Evolutionary conservation across 768 basidiomycete species (phyloP), one percentile per base, ranked within the genome.

Genomic region (Agrocybe pediades): DNA sequence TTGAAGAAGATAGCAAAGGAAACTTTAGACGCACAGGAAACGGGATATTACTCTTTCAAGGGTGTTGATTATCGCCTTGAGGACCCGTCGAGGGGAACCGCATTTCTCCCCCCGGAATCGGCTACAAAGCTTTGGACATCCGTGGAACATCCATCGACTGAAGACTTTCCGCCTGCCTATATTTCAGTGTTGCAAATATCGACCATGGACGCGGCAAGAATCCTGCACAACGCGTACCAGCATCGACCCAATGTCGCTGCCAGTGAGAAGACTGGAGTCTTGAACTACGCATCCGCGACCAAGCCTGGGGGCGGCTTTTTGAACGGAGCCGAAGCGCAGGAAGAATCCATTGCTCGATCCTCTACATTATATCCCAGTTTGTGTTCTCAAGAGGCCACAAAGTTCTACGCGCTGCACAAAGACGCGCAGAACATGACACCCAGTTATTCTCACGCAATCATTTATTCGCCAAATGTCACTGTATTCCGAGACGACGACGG

Each of bases 251-350:
- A 48, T 59, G 21, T 41, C 60, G 27, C 51, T n/a, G n/a, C 51
- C 44, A 36, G 39, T 15, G 46, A 49, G 11, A 70, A 75, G 50
- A 72, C 89, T 9, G 88, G 87, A 17, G 69, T 91, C 15, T 80
- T 92, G 24, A 91, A 86, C 64, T 91, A 91, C 62, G 89, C 89
- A 1, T 87, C 86, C 0, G 88, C 90, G 3, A 86, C 80, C 46
- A 82, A 83, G 30, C 85, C 87, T 1, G 89, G 90, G 1, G 89
- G 90, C 3, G 90, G 90, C 6, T 91, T 92, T 68, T 76, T 81
- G 53, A 76, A 68, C 51, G 90, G 90, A 15, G 82, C 87, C 0
- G 82, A 84, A 54, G 90, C 90, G 1, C 90, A 92, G 61, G 90
- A 92, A 66, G 90, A 92, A 66, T 85, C 85, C 30, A 80, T 92